phyloP scores from a whole-genome alignment of 331 rosid genomes.

The Acacia concinna region DNA sequence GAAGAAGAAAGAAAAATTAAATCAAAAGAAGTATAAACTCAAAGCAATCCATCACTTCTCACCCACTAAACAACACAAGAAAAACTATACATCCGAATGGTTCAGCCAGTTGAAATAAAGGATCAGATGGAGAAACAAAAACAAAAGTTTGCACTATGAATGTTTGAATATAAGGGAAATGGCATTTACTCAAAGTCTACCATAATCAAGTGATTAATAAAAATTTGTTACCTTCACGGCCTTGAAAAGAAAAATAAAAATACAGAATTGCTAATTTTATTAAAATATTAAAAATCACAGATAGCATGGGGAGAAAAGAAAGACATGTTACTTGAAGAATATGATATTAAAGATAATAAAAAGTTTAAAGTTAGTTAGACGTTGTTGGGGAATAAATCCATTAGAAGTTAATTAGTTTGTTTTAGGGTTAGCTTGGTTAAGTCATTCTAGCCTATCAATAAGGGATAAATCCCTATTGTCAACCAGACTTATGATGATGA shows the following conservation, averaged over 20 bases:
- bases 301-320: conserved; percentile 1
- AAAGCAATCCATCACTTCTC: conserved; percentile 16
- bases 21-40: conserved; percentile 8
- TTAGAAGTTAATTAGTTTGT: too few species aligned
- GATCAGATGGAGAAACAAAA: background rate
- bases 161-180: background rate
- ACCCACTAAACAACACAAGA: background rate
- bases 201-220: background rate
- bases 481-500: too few species aligned
- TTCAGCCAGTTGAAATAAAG: background rate
- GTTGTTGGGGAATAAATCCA: too few species aligned
- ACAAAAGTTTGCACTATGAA: background rate
- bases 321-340: background rate
- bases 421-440: too few species aligned
- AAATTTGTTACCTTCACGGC: background rate
- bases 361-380: too few species aligned
- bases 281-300: background rate
- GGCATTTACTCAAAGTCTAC: background rate
- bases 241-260: conserved; percentile 9
- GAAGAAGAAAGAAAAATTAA: background rate
- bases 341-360: too few species aligned
- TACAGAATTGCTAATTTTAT: background rate
- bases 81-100: conserved; percentile 1
- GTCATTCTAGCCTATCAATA: too few species aligned
- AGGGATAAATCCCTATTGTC: too few species aligned